Evolutionary conservation across 352 stramenopile genomes (phyloP).

Genomic region (Pilasporangium apinafurcum): DNA sequence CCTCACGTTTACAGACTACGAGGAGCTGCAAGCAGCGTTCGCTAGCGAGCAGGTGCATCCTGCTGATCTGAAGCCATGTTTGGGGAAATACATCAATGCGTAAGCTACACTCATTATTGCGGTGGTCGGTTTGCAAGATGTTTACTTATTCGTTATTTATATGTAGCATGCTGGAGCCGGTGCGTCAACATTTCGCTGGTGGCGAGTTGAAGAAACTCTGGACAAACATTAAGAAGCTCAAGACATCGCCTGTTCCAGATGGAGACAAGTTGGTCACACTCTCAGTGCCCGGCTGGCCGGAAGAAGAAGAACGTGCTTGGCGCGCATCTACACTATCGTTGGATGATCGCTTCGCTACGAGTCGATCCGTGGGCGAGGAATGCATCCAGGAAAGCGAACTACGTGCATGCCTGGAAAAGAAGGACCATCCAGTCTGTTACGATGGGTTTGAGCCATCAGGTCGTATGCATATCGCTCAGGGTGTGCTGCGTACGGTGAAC

Average conservation of each 20-base stretch:
- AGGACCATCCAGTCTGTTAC: conserved; percentile 91
- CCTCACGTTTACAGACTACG: conserved; percentile 86
- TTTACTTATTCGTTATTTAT: background rate
- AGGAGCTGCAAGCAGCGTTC: conserved; percentile 91
- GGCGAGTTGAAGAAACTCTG: conserved; percentile 95
- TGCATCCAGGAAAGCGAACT: conserved; percentile 92
- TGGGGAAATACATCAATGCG: conserved; percentile 91
- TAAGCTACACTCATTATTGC: conserved; percentile 6
- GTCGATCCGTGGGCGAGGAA: conserved; percentile 88
- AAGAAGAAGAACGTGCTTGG: conserved; percentile 57
- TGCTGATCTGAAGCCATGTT: conserved; percentile 94
- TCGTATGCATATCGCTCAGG: conserved; percentile 99
- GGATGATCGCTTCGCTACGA: conserved; percentile 75
- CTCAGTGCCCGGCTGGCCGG: conserved; percentile 49
- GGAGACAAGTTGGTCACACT: conserved; percentile 72
- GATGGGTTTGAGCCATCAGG: conserved; percentile 99
- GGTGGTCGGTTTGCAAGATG: background rate
- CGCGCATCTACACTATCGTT: conserved; percentile 71
- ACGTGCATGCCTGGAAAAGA: conserved; percentile 78
- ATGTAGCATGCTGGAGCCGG: conserved; percentile 88
- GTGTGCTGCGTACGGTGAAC: conserved; percentile 96
- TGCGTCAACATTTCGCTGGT: conserved; percentile 94
- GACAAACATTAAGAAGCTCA: conserved; percentile 89
- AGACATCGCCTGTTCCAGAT: conserved; percentile 54
- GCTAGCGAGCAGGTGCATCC: conserved; percentile 90